These are phyloP conservation scores for Suhomyces bribrorum DNA, from an alignment of 1,139 yeast genomes.

Conservation along the genomic window DNA sequence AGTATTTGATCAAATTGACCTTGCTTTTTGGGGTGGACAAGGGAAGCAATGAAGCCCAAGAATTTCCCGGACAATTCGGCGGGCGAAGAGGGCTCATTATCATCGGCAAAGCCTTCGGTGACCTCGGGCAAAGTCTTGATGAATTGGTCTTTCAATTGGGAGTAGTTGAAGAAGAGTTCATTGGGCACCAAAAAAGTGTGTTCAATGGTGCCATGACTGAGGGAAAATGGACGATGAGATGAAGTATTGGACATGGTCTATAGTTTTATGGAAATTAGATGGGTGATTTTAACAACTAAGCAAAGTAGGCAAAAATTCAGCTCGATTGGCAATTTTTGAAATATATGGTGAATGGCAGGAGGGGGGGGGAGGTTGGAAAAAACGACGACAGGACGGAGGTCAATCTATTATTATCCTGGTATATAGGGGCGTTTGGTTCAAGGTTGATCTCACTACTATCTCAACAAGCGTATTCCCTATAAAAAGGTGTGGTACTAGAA, in stretches of 20 bases:
- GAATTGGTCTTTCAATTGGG: constrained; percentile 88
- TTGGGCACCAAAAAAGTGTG: constrained; percentile 87
- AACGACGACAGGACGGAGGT: neutral
- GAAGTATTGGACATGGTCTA: constrained; percentile 22
- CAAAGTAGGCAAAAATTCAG: no score
- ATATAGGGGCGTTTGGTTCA: no score
- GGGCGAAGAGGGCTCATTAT: constrained; percentile 85
- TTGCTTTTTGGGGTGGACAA: constrained; percentile 45
- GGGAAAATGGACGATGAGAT: constrained; percentile 65
- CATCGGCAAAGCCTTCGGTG: constrained; percentile 83
- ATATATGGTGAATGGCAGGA: neutral
- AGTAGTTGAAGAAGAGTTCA: constrained; percentile 71
- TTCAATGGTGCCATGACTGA: constrained; percentile 84
- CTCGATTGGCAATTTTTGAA: no score
- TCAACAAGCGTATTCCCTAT: constrained; percentile 5
- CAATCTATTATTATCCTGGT: constrained; percentile 2
- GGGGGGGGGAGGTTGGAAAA: neutral
- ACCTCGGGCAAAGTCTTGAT: constrained; percentile 73
- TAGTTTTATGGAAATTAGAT: constrained; percentile 15
- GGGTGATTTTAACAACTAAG: neutral
- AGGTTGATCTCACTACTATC: constrained; percentile 3
- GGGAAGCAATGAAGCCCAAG: constrained; percentile 72
- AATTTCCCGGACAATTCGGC: constrained; percentile 85
- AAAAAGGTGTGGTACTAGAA: constrained; percentile 8
- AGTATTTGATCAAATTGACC: constrained; percentile 68